Conservation (phyloP, 176 grass and related monocot genomes). For the Luzula sylvatica region DNA sequence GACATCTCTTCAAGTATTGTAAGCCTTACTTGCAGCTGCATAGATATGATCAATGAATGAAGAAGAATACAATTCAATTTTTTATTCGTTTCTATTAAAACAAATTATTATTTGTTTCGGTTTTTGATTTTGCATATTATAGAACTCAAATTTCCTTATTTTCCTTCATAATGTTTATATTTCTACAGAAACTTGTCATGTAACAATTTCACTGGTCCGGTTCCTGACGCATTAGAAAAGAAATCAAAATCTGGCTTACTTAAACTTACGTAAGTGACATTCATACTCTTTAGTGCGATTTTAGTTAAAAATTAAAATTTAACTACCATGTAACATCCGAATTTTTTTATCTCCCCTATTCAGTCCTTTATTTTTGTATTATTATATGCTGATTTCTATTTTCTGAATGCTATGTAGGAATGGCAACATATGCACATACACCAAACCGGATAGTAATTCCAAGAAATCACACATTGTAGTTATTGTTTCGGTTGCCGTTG, state of each 20-base stretch:
- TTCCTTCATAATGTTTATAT: not conserved
- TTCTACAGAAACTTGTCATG: not conserved
- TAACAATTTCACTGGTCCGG: not conserved
- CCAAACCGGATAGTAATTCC: not conserved
- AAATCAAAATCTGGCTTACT: not conserved
- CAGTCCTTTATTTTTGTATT: no score
- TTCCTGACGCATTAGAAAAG: constrained; percentile 1
- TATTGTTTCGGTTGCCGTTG: not conserved
- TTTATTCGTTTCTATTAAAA: no score
- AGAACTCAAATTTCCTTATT: no score
- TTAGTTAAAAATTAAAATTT: no score
- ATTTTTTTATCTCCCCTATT: not conserved
- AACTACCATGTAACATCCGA: no score
- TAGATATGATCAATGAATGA: no score
- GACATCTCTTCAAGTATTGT: constrained; percentile 5
- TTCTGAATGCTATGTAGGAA: not conserved
- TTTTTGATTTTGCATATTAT: no score
- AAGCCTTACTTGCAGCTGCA: no score
- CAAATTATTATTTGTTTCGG: no score
- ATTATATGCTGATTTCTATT: not conserved
- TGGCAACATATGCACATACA: not conserved
- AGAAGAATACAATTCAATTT: no score
- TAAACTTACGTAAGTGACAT: not conserved
- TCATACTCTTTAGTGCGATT: no score
- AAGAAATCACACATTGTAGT: not conserved